Base-by-base conservation (phyloP, 2,329 filamentous ascomycete genomes). In the Diaporthe citri region DNA sequence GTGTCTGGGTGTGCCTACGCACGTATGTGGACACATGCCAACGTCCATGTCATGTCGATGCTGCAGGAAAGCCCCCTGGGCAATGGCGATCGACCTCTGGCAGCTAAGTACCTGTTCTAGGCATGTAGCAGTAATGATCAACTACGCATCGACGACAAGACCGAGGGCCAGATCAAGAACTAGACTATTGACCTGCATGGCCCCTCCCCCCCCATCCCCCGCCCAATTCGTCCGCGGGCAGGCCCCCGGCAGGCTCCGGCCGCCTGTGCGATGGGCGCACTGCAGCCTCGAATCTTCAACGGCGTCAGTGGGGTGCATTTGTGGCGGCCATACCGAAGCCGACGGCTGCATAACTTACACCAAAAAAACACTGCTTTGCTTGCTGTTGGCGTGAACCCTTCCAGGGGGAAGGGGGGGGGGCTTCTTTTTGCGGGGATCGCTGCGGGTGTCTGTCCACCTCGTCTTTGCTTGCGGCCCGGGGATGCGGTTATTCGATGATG, bases 271-370 rank as follows among this genome's bases (percentile, higher is more conserved):
- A 52, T 67, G 64, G 64, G 64, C 43, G 64, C 64, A 67, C 64
- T 52, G 64, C 64, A 67, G 64, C 64, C 64, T 36, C 46, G 48
- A 52, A 67, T 67, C 64, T 67, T 67, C 64, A 67, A 67, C 64
- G 64, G 64, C 64, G 48, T 52, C 46, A 67, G 46, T 67, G 46
- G 64, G 46, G 64, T 67, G 64, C 46, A 36, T 52, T n/a, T 25
- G 46, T 52, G 46, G 46, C 46, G 46, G 64, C 64, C 46, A 52
- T 28, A 67, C 43, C 46, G 60, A 52, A 66, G 34, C 64, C 64
- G 64, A 9, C 34, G 64, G 31, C 62, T 52, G 62, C 46, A 36
- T 13, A 28, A 64, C 39, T 34, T n/a, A 36, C 62, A 66, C 17
- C 31, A 36, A 36, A 59, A 39, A 20, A n/a, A 34, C n/a, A 34